Evolutionary conservation across 176 grass and related monocot genomes (phyloP).

Genomic region (Chloris gayana): DNA sequence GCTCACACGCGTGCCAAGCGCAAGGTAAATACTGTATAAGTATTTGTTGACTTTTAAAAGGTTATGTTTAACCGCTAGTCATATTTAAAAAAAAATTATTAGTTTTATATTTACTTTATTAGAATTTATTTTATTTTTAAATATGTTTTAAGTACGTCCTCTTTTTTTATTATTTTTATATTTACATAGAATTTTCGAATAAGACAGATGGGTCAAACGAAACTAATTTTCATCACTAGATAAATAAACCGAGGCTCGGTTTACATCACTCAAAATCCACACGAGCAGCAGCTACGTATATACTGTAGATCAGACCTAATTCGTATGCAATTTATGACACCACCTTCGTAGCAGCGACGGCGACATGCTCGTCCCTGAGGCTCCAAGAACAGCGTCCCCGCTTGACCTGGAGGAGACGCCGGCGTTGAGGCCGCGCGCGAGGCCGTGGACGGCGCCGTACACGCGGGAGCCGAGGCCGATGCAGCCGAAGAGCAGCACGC

Average conservation of each 20-base stretch:
- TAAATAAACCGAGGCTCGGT: neutral
- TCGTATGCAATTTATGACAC: conserved; percentile 27
- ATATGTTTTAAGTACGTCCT: too few relatives aligned
- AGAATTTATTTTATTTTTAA: too few relatives aligned
- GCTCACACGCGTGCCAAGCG: too few relatives aligned
- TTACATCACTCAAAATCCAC: conserved; percentile 45
- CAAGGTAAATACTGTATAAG: too few relatives aligned
- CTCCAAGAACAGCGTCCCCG: too few relatives aligned
- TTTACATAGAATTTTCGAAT: too few relatives aligned
- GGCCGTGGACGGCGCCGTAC: conserved; percentile 76
- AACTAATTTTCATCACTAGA: conserved; percentile 6
- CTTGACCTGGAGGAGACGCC: conserved; percentile 66
- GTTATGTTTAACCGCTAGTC: too few relatives aligned
- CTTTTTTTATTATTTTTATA: too few relatives aligned
- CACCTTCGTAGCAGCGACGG: neutral
- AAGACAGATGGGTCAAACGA: neutral
- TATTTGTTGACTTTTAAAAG: too few relatives aligned
- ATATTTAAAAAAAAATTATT: too few relatives aligned
- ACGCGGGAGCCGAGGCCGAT: conserved; percentile 63
- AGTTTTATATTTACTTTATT: too few relatives aligned
- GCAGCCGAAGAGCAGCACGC: conserved; percentile 73
- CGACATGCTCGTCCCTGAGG: too few relatives aligned
- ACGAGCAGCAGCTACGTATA: neutral
- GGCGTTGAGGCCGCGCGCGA: conserved; percentile 60
- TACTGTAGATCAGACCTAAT: neutral